Conservation (phyloP, 2,329 filamentous ascomycete genomes). For the Geosmithia flava region DNA sequence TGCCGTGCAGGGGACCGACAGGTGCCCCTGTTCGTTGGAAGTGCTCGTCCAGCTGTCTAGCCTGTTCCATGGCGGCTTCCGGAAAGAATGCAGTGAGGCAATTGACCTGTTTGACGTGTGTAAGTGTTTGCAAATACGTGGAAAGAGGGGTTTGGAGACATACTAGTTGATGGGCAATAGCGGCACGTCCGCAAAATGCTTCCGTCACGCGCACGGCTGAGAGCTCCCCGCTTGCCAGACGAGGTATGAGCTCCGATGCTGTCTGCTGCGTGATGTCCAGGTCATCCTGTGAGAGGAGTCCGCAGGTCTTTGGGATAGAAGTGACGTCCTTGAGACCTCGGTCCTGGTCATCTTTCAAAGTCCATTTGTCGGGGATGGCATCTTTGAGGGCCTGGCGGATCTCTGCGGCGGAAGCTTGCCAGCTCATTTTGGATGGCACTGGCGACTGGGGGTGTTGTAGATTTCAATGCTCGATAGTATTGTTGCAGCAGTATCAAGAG, state of each 20-base stretch:
- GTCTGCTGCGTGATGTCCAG: neutral
- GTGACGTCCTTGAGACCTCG: neutral
- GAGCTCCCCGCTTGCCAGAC: neutral
- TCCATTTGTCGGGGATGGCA: neutral
- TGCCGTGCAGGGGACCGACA: constrained; percentile 51
- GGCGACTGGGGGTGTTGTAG: too few relatives aligned
- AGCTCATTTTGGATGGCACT: neutral
- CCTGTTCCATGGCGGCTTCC: neutral
- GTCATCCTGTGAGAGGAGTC: neutral
- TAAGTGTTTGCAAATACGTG: neutral
- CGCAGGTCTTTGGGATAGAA: neutral
- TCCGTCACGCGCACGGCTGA: neutral
- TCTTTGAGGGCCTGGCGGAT: neutral
- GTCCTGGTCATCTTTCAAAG: neutral
- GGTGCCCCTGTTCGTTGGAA: constrained; percentile 30
- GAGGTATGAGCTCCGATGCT: neutral
- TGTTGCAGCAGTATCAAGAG: too few relatives aligned
- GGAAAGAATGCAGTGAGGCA: neutral
- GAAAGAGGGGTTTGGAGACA: neutral
- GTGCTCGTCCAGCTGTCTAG: constrained; percentile 27
- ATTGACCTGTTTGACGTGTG: neutral
- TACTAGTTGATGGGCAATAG: neutral
- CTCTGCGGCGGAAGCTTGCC: neutral
- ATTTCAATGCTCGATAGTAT: too few relatives aligned
- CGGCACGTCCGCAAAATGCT: neutral